Evolutionary conservation across 345 rosid genomes (phyloP).

Genomic region (Adansonia digitata): DNA sequence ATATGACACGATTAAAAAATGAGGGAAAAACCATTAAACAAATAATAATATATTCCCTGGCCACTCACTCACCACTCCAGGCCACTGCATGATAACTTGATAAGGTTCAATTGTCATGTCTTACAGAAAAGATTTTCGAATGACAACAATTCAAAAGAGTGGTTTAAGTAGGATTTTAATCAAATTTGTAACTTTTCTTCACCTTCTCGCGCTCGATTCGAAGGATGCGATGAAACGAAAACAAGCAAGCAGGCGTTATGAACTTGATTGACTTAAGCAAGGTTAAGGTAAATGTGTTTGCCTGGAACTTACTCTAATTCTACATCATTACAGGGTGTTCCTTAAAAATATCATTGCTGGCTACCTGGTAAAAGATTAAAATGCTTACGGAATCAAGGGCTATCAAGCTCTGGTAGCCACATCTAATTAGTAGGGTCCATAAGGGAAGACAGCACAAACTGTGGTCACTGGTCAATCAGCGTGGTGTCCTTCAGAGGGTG

Average conservation of each 20-base stretch:
- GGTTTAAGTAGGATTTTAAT: background rate
- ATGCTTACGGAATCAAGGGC: background rate
- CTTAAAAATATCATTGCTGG: background rate
- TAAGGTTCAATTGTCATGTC: background rate
- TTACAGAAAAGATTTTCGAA: background rate
- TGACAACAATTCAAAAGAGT: background rate
- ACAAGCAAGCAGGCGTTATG: background rate
- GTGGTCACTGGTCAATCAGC: background rate
- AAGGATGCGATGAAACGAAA: background rate
- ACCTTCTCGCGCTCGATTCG: background rate
- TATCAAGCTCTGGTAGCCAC: constrained; percentile 1
- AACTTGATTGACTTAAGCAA: background rate
- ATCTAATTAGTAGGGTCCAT: background rate
- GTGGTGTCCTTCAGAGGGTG: background rate
- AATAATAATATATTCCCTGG: background rate
- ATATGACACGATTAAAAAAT: background rate
- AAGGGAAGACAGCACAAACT: constrained; percentile 1
- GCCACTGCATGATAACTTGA: background rate
- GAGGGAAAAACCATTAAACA: background rate
- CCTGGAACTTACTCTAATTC: background rate
- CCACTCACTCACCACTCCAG: background rate
- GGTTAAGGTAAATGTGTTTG: background rate
- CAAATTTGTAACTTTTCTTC: background rate
- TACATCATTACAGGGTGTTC: background rate
- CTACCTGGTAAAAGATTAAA: background rate